Conservation (phyloP, 75 land plant genomes). For the Adiantum capillusveneris region DNA sequence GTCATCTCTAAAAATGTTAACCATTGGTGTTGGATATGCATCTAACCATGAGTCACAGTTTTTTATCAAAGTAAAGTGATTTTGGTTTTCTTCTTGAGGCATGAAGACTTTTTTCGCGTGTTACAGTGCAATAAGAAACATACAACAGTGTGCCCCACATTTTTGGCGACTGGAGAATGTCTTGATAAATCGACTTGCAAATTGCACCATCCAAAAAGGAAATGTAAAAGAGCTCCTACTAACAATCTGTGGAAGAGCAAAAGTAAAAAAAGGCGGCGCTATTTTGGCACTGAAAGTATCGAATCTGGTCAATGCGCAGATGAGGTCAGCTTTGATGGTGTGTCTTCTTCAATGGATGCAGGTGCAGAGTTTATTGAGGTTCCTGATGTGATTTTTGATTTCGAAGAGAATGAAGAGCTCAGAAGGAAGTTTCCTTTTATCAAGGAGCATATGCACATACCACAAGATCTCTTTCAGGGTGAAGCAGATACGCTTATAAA, state of each 20-base stretch:
- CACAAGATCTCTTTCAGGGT: background rate
- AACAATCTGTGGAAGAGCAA: constrained; percentile 5
- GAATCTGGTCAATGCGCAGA: background rate
- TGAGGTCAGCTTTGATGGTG: background rate
- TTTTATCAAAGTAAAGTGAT: too few species aligned
- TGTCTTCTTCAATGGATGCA: background rate
- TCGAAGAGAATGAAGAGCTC: background rate
- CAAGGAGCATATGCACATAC: background rate
- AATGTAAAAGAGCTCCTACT: constrained; percentile 7
- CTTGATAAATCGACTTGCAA: constrained; percentile 55
- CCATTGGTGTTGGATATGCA: too few species aligned
- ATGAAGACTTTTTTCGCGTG: too few species aligned
- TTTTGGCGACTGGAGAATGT: constrained; percentile 69
- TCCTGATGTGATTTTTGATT: background rate
- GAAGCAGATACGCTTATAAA: constrained; percentile 10
- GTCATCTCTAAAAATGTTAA: too few species aligned
- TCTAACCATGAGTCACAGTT: too few species aligned
- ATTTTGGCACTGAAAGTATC: constrained; percentile 14
- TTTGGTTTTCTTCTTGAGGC: too few species aligned
- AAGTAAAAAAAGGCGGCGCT: constrained; percentile 42
- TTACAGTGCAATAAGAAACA: constrained; percentile 99
- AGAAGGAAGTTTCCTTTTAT: background rate
- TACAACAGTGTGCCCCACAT: constrained; percentile 75
- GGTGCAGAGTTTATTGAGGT: background rate
- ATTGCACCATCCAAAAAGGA: constrained; percentile 81